These are phyloP conservation scores for Colletotrichum sp. DNA, from an alignment of 2,329 filamentous ascomycete genomes.

Conservation along the genomic window DNA sequence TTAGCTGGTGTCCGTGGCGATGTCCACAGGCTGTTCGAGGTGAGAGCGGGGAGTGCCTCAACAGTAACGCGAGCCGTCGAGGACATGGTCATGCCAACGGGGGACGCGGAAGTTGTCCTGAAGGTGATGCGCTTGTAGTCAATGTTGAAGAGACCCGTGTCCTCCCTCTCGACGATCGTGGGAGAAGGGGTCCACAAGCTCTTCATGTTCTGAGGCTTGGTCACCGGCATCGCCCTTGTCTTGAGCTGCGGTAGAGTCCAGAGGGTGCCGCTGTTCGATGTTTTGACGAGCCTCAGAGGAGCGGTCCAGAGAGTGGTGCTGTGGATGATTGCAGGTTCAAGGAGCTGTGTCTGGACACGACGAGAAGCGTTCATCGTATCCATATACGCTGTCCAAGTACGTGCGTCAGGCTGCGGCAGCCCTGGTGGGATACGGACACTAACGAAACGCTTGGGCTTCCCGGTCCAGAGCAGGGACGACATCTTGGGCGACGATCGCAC, in stretches of 20 bases:
- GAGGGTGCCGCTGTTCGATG: background rate
- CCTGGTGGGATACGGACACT: conserved; percentile 22
- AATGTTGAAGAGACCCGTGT: conserved; percentile 24
- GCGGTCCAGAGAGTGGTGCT: conserved; percentile 40
- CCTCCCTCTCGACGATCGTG: background rate
- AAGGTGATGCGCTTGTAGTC: conserved; percentile 26
- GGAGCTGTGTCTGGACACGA: conserved; percentile 31
- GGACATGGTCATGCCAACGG: conserved; percentile 36
- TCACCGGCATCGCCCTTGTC: background rate
- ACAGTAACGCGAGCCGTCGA: conserved; percentile 31
- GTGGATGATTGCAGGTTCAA: conserved; percentile 34
- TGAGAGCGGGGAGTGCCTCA: conserved; percentile 10
- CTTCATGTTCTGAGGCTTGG: background rate
- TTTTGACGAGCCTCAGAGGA: background rate
- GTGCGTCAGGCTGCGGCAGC: conserved; percentile 40
- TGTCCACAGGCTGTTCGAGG: conserved; percentile 38
- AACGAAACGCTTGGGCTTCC: conserved; percentile 1
- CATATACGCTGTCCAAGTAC: conserved; percentile 39
- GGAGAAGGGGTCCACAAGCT: conserved; percentile 21
- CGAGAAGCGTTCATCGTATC: conserved; percentile 24
- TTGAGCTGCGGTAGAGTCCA: conserved; percentile 10
- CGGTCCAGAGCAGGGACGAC: conserved; percentile 17
- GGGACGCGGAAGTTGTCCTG: conserved; percentile 33
- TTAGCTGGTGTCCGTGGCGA: background rate
- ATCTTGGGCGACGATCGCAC: conserved; percentile 2